Evolutionary conservation across 192 early-diverging fungal genomes (phyloP).

Genomic region (Coemansia sp.): DNA sequence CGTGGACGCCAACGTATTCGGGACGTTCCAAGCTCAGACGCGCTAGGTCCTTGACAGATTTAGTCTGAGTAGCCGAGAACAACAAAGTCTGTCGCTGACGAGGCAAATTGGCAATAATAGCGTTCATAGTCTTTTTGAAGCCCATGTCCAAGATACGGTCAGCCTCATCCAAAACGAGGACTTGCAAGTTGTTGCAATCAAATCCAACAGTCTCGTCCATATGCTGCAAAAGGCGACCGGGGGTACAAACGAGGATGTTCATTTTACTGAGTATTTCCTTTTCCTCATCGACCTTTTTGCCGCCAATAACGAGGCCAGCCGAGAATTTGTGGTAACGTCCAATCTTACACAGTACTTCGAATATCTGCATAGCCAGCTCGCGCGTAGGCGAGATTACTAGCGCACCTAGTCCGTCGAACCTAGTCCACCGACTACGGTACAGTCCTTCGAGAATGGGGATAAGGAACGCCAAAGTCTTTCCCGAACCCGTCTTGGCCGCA

Average conservation of each 20-base stretch:
- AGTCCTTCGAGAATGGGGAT: conserved; percentile 84
- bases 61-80: conserved; percentile 98
- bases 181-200: conserved; percentile 76
- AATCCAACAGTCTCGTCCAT: conserved; percentile 95
- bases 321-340: conserved; percentile 78
- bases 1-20: conserved; percentile 95
- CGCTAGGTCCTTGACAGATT: conserved; percentile 93
- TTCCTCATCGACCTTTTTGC: conserved; percentile 84
- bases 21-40: conserved; percentile 87
- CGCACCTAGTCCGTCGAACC: conserved; percentile 78
- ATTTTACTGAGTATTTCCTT: conserved; percentile 72
- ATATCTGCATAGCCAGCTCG: conserved; percentile 89
- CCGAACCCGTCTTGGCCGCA: conserved; percentile 86
- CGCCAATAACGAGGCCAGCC: conserved; percentile 96
- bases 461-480: conserved; percentile 82
- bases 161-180: conserved; percentile 83
- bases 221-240: conserved; percentile 84
- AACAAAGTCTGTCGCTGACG: conserved; percentile 87
- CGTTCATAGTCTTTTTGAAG: conserved; percentile 82
- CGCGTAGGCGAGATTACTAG: conserved; percentile 84
- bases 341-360: conserved; percentile 79
- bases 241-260: conserved; percentile 85
- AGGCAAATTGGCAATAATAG: conserved; percentile 84
- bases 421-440: conserved; percentile 83
- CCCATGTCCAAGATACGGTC: conserved; percentile 88